A percentile compares a stretch with the other conserved stretches of the same genome.
Conservation (phyloP, 768 basidiomycete genomes). For the Rhizopogon vesiculosus region DNA sequence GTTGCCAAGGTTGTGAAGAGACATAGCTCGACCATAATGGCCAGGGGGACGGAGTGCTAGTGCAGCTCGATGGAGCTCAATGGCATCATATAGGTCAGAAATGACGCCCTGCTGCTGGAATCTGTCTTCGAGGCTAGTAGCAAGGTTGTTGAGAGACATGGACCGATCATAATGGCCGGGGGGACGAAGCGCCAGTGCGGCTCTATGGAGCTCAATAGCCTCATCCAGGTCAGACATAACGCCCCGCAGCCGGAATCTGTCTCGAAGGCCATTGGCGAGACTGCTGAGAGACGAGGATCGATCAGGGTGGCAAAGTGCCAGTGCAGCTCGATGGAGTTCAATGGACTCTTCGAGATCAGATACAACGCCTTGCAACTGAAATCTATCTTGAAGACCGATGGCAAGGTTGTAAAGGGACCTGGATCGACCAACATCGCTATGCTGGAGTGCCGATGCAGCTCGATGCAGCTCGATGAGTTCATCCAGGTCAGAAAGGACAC, state of each 20-base stretch:
- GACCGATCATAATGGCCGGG: not conserved
- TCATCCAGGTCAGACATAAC: not conserved
- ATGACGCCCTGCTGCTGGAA: not conserved
- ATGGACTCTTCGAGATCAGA: not conserved
- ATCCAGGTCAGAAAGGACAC: conserved; percentile 3
- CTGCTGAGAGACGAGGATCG: not conserved
- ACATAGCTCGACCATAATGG: not conserved
- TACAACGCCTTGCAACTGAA: not conserved
- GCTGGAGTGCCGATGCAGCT: conserved; percentile 7
- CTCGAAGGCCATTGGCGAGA: not conserved
- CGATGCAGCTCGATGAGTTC: conserved; percentile 8
- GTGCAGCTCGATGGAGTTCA: not conserved
- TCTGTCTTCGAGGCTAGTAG: not conserved
- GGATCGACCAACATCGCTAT: conserved; percentile 6
- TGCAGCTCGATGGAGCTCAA: not conserved
- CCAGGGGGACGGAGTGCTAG: not conserved
- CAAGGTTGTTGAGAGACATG: conserved; percentile 6
- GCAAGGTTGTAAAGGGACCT: conserved; percentile 12
- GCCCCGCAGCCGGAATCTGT: not conserved
- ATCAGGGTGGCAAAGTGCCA: not conserved
- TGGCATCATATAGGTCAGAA: not conserved
- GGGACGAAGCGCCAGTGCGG: not conserved
- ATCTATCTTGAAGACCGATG: not conserved
- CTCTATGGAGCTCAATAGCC: not conserved
- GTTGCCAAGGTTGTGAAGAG: not conserved